Percentiles rank a stretch among this genome's conserved stretches.
Evolutionary conservation across 208 protist species (phyloP).

Genomic region (Strigomonas culicis): DNA sequence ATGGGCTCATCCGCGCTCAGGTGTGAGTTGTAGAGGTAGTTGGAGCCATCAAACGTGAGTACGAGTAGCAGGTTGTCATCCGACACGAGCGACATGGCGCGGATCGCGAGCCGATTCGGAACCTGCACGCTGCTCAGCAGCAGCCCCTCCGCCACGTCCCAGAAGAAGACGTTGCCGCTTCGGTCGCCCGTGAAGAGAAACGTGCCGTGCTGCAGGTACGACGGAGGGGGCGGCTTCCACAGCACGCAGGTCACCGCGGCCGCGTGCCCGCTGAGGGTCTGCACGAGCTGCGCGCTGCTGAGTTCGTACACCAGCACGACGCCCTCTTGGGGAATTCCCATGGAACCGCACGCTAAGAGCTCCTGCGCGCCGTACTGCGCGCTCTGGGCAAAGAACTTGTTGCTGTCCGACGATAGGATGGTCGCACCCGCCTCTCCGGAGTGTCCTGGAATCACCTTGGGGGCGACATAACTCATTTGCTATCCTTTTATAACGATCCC

Average conservation of each 20-base stretch:
- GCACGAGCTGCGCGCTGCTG: conserved; percentile 73
- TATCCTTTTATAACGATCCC: not conserved
- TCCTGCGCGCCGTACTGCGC: conserved; percentile 68
- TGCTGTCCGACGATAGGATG: conserved; percentile 19
- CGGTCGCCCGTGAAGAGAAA: conserved; percentile 63
- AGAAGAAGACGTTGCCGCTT: conserved; percentile 49
- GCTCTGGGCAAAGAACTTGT: conserved; percentile 32
- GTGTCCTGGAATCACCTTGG: conserved; percentile 32
- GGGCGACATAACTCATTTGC: not conserved
- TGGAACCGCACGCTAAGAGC: conserved; percentile 61
- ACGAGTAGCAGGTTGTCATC: conserved; percentile 54
- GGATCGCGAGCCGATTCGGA: conserved; percentile 36
- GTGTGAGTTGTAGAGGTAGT: conserved; percentile 69
- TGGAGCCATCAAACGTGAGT: conserved; percentile 36
- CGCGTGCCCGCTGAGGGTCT: conserved; percentile 61
- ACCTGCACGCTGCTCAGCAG: conserved; percentile 45
- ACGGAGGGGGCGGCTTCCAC: conserved; percentile 52
- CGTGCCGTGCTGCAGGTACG: conserved; percentile 60
- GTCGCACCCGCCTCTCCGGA: conserved; percentile 21
- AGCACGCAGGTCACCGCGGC: conserved; percentile 53
- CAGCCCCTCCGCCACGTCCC: conserved; percentile 71
- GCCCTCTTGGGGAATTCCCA: conserved; percentile 25
- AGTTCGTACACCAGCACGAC: conserved; percentile 72
- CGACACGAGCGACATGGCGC: conserved; percentile 34
- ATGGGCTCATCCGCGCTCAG: conserved; percentile 36